These are phyloP conservation scores for Chaetomidium leptoderma DNA, from an alignment of 495 filamentous ascomycete genomes.

Conservation along the genomic window DNA sequence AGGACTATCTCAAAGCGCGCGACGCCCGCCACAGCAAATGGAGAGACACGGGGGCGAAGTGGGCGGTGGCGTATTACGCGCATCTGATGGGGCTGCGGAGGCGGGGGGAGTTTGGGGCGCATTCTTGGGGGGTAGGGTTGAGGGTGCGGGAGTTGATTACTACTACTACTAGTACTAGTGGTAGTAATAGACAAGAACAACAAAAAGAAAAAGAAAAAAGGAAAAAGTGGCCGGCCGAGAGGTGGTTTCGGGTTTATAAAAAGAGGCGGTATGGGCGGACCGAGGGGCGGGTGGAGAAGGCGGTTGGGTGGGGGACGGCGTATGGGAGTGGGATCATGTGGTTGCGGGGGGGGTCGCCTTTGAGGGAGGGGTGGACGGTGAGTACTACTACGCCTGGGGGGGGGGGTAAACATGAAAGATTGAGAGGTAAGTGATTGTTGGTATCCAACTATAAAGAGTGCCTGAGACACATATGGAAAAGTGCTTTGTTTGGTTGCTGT, in stretches of 20 bases:
- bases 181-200: too few species aligned
- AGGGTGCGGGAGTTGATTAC: not conserved
- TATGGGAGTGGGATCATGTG: not conserved
- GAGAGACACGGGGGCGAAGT: not conserved
- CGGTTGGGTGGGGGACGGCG: not conserved
- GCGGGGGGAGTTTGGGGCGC: not conserved
- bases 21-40: not conserved
- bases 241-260: not conserved
- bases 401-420: not conserved
- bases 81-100: not conserved
- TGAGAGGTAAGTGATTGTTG: not conserved
- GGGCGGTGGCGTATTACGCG: not conserved
- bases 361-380: not conserved
- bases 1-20: not conserved
- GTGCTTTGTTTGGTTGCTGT: too few species aligned
- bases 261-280: not conserved
- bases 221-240: not conserved
- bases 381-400: not conserved
- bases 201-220: too few species aligned
- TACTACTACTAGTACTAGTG: too few species aligned
- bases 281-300: not conserved
- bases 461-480: too few species aligned
- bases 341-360: not conserved
- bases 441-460: too few species aligned
- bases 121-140: not conserved